Evolutionary conservation across 208 protist genomes (phyloP), one percentile per base, ranked within the genome.

Genomic region (Leishmania arabica): DNA sequence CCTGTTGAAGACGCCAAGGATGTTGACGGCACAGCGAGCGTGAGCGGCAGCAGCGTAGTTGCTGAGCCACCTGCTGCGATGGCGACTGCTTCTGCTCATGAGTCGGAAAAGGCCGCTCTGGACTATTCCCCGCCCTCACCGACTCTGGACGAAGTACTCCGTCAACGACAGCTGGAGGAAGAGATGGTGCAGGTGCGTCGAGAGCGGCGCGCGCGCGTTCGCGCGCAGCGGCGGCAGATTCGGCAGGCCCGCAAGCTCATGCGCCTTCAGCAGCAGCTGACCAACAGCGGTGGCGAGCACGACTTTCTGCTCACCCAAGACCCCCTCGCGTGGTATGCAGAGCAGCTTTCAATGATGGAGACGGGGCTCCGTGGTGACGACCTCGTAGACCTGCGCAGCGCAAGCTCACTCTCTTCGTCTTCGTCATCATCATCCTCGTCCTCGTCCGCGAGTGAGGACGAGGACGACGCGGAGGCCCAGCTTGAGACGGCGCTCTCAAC

Each of bases 161-260:
- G 66, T 37, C 83, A 92, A 75, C 81, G 78, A n/a, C 82, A 79
- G 62, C 66, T 77, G 13, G 90, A 93, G 19, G 90, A 90, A 6
- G 80, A 76, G 3, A 62, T 84, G 45, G 47, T 40, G 0, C 72
- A 62, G 51, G 60, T 78, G 53, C 82, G 71, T 21, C 56, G 60
- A 3, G 86, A 90, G 64, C 82, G 78, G 2, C 75, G 81, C n/a
- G 81, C 40, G 31, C 82, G 83, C n/a, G 71, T 89, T 31, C 58
- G 79, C 54, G 66, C 47, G 21, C 84, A 79, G 62, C 78, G 80
- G 3, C 77, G 71, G 6, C 83, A 83, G 24, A 72, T 86, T 40
- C 78, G 80, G 11, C 42, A 73, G 47, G 82, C 77, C 5, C 81
- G 66, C 13, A 60, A 70, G 65, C 69, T 80, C 56, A 82, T 79